Base-by-base conservation (phyloP, 2,329 filamentous ascomycete species). In the Coleophoma crateriformis region DNA sequence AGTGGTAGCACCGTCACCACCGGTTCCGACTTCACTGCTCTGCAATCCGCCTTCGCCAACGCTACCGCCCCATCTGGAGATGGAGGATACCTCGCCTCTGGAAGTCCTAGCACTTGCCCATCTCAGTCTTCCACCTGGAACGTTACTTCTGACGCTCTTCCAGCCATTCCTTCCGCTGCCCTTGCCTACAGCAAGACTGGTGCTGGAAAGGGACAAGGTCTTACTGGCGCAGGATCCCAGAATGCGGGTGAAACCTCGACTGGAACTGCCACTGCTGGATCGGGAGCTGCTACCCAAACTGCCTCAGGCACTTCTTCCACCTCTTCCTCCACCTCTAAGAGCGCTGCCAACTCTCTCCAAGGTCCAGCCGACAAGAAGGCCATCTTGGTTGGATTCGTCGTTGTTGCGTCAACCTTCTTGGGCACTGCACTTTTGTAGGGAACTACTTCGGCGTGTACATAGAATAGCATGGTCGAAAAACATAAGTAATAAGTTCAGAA, bases 61-160 rank as follows among this genome's bases (percentile, higher is more conserved):
- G 71, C 69, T 53, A 61, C 66, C 27, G 61, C 67, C 54, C 76
- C 76, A 45, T 60, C 55, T 33, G 75, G 74, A 45, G 71, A 77
- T 58, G 77, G 75, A 51, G 74, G 74, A 47, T 75, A 72, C 68
- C 71, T 72, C 39, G 27, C 43, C n/a, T 47, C 43, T 14, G 14
- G 13, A 48, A 35, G 54, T 35, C 56, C 70, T n/a, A 69, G 67
- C 46, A 39, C 62, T 13, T 78, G 75, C 68, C 75, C 75, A 27
- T 34, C 59, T 14, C 52, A 68, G 54, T 69, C 66, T 57, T 54
- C 56, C 50, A 71, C 67, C 51, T 78, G 74, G 74, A 66, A 77
- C 51, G 70, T 77, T 46, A 63, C 64, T 47, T 60, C 68, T 41
- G 63, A 69, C 53, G 55, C 58, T 19, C 71, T 77, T 15, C 75